Conservation (phyloP, 768 basidiomycete species). For the Mycena kentingensis region DNA sequence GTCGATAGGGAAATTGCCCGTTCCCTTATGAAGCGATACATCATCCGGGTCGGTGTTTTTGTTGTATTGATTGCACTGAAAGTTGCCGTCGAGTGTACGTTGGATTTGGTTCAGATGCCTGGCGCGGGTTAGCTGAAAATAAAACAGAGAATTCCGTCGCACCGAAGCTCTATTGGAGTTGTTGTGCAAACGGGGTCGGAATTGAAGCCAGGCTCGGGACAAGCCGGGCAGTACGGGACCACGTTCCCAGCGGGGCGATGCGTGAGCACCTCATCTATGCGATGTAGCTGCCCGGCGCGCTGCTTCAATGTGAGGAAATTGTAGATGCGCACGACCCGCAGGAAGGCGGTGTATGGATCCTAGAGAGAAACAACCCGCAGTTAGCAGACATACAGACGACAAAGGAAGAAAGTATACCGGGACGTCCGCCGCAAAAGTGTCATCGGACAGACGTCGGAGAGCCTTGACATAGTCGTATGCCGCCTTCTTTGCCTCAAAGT, state of each 20-base stretch:
- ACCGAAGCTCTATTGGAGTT: constrained; percentile 22
- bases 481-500: constrained; percentile 28
- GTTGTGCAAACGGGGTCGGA: constrained; percentile 16
- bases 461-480: constrained; percentile 29
- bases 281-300: constrained; percentile 28
- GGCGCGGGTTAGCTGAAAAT: background rate
- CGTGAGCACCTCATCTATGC: constrained; percentile 20
- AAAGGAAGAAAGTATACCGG: constrained; percentile 16
- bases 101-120: constrained; percentile 29
- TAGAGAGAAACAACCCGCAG: constrained; percentile 3
- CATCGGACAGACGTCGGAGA: constrained; percentile 27
- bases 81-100: constrained; percentile 28
- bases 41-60: constrained; percentile 28
- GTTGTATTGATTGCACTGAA: constrained; percentile 24
- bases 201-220: constrained; percentile 24
- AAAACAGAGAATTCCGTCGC: background rate
- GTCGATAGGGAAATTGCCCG: constrained; percentile 24
- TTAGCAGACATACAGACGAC: too few species aligned
- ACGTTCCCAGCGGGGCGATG: constrained; percentile 22
- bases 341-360: constrained; percentile 28
- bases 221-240: constrained; percentile 25
- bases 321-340: constrained; percentile 26
- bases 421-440: constrained; percentile 21
- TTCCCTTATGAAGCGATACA: constrained; percentile 23
- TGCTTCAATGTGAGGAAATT: constrained; percentile 13